Percentiles rank a stretch among this genome's conserved stretches.
Evolutionary conservation across 495 filamentous ascomycete genomes (phyloP).

Genomic region (Penicillium argentinense): DNA sequence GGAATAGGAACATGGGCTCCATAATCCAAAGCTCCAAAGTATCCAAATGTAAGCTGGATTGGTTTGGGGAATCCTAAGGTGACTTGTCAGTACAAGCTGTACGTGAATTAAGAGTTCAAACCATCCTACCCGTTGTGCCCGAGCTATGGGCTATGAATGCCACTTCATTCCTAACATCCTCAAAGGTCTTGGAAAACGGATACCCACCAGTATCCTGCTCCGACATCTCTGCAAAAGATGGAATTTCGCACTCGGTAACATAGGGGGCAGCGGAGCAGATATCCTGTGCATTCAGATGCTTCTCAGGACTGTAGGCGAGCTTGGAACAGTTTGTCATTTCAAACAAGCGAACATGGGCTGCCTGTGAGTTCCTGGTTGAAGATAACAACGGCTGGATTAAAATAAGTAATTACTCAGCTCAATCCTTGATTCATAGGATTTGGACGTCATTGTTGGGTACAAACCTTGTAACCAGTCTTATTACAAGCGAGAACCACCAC

Average conservation of each 20-base stretch:
- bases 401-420: too few relatives aligned
- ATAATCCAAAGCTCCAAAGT: neutral
- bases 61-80: conserved; percentile 6
- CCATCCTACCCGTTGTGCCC: conserved; percentile 48
- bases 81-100: too few relatives aligned
- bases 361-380: conserved; percentile 35
- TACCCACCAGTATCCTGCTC: neutral
- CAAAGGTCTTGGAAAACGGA: conserved; percentile 27
- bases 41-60: conserved; percentile 9
- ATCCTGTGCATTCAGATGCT: neutral
- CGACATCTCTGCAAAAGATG: neutral
- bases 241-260: neutral
- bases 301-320: conserved; percentile 15
- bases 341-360: conserved; percentile 29
- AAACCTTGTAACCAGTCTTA: conserved; percentile 16
- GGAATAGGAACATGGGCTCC: neutral
- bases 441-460: too few relatives aligned
- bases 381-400: conserved; percentile 18
- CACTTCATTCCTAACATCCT: conserved; percentile 30
- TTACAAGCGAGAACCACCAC: conserved; percentile 16
- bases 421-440: too few relatives aligned
- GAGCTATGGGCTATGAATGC: conserved; percentile 53
- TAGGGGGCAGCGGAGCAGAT: neutral
- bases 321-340: conserved; percentile 12
- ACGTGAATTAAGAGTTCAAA: too few relatives aligned